A percentile compares a stretch with the other conserved stretches of the same genome.
Conservation (phyloP, 306 rosid genomes). For the Ammopiptanthus mongolicus region DNA sequence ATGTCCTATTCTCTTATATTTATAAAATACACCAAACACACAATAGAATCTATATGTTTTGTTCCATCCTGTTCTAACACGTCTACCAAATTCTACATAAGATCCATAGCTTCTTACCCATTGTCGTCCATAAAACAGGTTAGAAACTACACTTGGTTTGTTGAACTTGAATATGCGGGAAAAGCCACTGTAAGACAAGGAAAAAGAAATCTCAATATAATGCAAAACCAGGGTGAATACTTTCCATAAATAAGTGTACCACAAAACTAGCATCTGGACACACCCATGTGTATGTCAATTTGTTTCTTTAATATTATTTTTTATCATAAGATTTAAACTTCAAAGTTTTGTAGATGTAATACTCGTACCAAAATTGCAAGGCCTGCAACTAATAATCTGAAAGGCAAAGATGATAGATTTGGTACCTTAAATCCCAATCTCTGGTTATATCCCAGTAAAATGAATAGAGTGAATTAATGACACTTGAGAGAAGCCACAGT, state of each 20-base stretch:
- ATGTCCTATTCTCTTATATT: too few species aligned
- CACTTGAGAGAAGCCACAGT: constrained; percentile 90
- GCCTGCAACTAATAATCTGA: neutral
- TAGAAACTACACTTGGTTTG: constrained; percentile 51
- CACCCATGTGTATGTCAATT: neutral
- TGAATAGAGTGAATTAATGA: constrained; percentile 87
- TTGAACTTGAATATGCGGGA: constrained; percentile 86
- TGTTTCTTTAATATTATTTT: neutral
- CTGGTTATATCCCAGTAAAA: constrained; percentile 98
- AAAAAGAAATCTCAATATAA: neutral
- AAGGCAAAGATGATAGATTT: constrained; percentile 10
- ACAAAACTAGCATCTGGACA: neutral
- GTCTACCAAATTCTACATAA: neutral
- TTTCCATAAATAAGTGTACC: neutral
- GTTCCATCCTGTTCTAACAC: too few species aligned
- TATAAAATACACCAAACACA: too few species aligned
- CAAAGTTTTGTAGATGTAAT: neutral
- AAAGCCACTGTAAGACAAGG: constrained; percentile 61
- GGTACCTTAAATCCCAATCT: constrained; percentile 98
- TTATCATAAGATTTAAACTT: neutral
- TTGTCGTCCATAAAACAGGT: constrained; percentile 59
- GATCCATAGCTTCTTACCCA: constrained; percentile 55
- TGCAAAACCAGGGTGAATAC: neutral
- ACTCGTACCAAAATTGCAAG: neutral
- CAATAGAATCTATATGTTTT: too few species aligned